Evolutionary conservation across 192 early-diverging fungal species (phyloP), one percentile per base, ranked within the genome.

Genomic region (Coemansia furcata): DNA sequence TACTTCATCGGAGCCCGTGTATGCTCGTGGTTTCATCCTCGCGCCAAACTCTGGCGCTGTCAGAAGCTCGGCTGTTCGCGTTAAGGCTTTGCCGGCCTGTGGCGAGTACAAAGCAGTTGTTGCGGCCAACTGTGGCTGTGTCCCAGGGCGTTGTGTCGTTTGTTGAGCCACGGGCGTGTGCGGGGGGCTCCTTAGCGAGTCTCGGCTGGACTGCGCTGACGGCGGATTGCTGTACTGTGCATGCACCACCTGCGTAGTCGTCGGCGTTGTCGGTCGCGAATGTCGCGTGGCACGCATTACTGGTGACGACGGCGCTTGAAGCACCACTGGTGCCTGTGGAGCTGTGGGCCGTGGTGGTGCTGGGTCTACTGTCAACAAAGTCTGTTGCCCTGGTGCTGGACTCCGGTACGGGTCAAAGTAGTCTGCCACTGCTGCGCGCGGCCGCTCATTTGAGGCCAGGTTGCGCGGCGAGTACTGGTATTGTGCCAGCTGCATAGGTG

Each of bases 401-500:
- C 62, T 38, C 38, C 57, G 66, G 68, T 82, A 82, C 49, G 79
- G 79, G 74, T 82, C 79, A 62, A 76, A 70, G 58, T 76, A 82
- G 61, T 82, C 79, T 8, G 79, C 78, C 4, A 73, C 65, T n/a
- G 74, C 73, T 19, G 63, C 60, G 63, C 72, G 78, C 2, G 63
- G 71, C 23, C 71, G 68, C 23, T 59, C 38, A 7, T 43, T 26
- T 26, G 60, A 11, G 33, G 64, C 66, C 38, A 57, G 21, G 21
- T 21, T 19, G 14, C 59, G 64, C 8, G 67, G 67, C 55, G 60
- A 63, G 40, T 63, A 72, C 29, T 80, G 72, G 78, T 76, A 81
- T 12, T 76, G 69, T 15, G 79, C 71, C 61, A 76, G 67, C 49
- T 67, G 72, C 60, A 72, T 68, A 26, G 62, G 57, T 11, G 66